These are phyloP conservation scores for Sclerotinia borealis DNA, from an alignment of 2,329 filamentous ascomycete genomes.

Conservation along the genomic window DNA sequence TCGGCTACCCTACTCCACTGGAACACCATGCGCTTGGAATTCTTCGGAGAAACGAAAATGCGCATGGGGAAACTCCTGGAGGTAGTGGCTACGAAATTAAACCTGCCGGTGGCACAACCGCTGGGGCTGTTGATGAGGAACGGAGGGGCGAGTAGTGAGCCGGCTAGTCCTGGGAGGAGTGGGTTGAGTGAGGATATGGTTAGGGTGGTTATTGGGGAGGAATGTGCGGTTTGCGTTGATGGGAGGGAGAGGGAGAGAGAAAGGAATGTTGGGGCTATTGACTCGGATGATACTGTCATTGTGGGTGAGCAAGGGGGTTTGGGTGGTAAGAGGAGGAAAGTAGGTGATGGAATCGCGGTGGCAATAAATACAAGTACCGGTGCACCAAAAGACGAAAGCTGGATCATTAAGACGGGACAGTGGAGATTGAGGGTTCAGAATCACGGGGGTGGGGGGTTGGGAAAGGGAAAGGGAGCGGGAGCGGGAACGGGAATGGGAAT, in stretches of 20 bases:
- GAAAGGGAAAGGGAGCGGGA: conserved; percentile 73
- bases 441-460: conserved; percentile 42
- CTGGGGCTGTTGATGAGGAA: conserved; percentile 62
- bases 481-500: conserved; percentile 45
- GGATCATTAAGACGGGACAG: conserved; percentile 63
- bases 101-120: conserved; percentile 55
- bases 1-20: conserved; percentile 50
- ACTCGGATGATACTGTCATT: neutral
- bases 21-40: conserved; percentile 41
- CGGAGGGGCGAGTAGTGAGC: conserved; percentile 55
- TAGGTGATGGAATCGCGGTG: neutral
- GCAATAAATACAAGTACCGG: neutral
- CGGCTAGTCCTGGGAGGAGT: conserved; percentile 61
- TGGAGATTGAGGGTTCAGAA: conserved; percentile 65
- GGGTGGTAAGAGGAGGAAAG: conserved; percentile 17
- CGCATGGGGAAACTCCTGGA: conserved; percentile 69
- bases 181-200: conserved; percentile 66
- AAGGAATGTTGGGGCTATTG: conserved; percentile 9
- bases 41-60: conserved; percentile 64
- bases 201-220: conserved; percentile 54
- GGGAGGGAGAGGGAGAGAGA: conserved; percentile 35
- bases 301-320: conserved; percentile 2
- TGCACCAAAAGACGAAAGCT: conserved; percentile 33
- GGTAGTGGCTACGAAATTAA: conserved; percentile 75
- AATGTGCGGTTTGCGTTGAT: conserved; percentile 54